A percentile compares a stretch with the other conserved stretches of the same genome.
Conservation (phyloP, 805 yeast species). For the Saccharomycopsis oosterbeekiorum region DNA sequence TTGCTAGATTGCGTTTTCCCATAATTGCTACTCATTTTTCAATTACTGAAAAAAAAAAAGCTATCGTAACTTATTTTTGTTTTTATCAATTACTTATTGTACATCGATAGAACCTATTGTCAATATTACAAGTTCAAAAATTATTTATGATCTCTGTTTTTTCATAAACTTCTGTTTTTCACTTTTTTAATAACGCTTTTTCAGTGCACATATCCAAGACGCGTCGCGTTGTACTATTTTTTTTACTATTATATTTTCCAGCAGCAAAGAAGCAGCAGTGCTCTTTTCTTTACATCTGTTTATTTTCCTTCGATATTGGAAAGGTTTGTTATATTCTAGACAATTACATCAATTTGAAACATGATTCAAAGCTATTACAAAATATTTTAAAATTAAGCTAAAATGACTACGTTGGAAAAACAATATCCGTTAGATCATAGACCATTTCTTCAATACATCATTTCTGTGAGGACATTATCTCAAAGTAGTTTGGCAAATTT, state of each 20-base stretch:
- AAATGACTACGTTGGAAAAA: background rate
- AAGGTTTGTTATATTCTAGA: too few species aligned
- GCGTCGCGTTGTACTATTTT: too few species aligned
- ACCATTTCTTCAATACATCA: slow-evolving; percentile 14
- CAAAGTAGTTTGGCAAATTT: slow-evolving; percentile 4
- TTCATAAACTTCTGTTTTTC: too few species aligned
- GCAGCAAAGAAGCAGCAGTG: too few species aligned
- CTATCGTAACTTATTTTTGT: background rate
- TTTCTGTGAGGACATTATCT: slow-evolving; percentile 10
- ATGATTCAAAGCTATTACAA: background rate
- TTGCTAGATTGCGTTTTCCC: background rate
- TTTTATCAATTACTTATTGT: background rate
- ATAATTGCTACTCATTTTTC: background rate
- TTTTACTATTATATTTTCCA: too few species aligned
- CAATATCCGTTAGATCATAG: slow-evolving; percentile 7
- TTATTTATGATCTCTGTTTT: too few species aligned
- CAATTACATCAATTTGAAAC: background rate
- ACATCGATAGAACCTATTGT: background rate
- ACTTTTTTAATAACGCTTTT: too few species aligned
- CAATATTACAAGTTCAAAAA: too few species aligned
- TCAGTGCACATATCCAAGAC: too few species aligned
- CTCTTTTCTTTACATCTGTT: too few species aligned
- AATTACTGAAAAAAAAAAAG: background rate
- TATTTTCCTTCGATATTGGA: too few species aligned
- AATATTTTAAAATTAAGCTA: background rate